Evolutionary conservation across 768 basidiomycete genomes (phyloP), one percentile per base, ranked within the genome.

Genomic region (Bullera alba): DNA sequence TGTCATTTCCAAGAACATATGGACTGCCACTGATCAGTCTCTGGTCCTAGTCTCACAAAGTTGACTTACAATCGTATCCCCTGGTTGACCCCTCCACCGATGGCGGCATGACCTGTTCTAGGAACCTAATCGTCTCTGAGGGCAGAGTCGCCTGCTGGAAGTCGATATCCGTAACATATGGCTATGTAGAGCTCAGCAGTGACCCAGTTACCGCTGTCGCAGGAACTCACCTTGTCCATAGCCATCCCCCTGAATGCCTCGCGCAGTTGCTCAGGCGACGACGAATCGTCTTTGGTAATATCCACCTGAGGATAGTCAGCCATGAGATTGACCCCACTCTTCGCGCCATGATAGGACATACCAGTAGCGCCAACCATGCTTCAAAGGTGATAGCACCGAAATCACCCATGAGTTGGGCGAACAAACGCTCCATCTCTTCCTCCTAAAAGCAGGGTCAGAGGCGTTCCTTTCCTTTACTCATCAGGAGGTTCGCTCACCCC

Each of bases 241-340:
- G 92, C 89, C 15, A 95, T 86, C 2, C 86, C 86, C 25, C 87
- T 83, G 81, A 99, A 99, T 1, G 92, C 83, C 51, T 90, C 89
- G 17, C 86, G 82, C 58, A 99, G 79, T 65, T 96, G 93, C 34
- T 91, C 89, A 0, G 85, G 80, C 2, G 91, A 86, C 3, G 88
- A 90, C 50, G 95, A 88, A 67, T 99, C 95, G 74, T 97, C 92
- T 50, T 60, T 54, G 25, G 82, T 91, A 54, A 95, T 91, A 23
- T 90, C 90, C 46, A 93, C 88, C 92, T 96, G 58, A 26, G 19
- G 42, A 22, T 12, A 1, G 25, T 42, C 23, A 46, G 23, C 17
- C n/a, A 17, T 19, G 21, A 28, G n/a, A 23, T 17, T 5, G 7
- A 30, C 23, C 22, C 10, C 43, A 6, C 1, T 21, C 14, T 44